phyloP scores from a whole-genome alignment of 371 early-diverging fungal genomes.

The Rhizopus delemar region DNA sequence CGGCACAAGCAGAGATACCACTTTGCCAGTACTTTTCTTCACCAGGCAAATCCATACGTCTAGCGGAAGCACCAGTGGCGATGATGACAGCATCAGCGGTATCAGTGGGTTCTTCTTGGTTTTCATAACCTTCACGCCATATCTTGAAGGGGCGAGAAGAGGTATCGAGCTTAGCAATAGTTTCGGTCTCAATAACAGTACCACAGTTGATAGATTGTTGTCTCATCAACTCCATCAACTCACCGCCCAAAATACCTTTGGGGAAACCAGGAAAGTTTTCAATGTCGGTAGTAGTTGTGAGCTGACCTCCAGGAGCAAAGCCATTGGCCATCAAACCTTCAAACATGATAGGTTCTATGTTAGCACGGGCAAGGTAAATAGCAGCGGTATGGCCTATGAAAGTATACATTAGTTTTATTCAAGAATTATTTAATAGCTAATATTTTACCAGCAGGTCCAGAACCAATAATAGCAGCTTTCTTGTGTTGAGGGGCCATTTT shows the following conservation, averaged over 20 bases:
- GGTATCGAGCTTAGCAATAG: constrained; percentile 84
- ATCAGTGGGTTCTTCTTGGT: constrained; percentile 65
- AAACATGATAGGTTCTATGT: constrained; percentile 89
- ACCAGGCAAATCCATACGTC: constrained; percentile 78
- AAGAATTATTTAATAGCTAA: not conserved
- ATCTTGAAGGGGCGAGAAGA: constrained; percentile 84
- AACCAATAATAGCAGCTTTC: constrained; percentile 72
- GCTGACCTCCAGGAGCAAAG: constrained; percentile 86
- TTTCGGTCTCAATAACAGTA: constrained; percentile 80
- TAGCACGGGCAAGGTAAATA: constrained; percentile 93
- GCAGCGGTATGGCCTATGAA: constrained; percentile 87
- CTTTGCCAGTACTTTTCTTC: constrained; percentile 58
- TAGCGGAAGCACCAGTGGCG: constrained; percentile 99
- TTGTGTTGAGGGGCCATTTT: constrained; percentile 48
- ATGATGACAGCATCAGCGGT: constrained; percentile 88
- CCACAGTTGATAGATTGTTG: constrained; percentile 43
- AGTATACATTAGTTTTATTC: not conserved
- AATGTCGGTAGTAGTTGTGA: constrained; percentile 91
- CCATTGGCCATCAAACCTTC: constrained; percentile 97
- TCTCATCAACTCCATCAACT: constrained; percentile 71
- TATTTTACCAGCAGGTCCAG: constrained; percentile 85
- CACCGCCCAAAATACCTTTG: constrained; percentile 78
- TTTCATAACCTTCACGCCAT: constrained; percentile 85
- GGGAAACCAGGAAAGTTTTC: constrained; percentile 93
- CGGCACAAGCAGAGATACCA: constrained; percentile 99